phyloP scores from a whole-genome alignment of 2,329 filamentous ascomycete species.

The Ceratocystiopsis minuta region DNA sequence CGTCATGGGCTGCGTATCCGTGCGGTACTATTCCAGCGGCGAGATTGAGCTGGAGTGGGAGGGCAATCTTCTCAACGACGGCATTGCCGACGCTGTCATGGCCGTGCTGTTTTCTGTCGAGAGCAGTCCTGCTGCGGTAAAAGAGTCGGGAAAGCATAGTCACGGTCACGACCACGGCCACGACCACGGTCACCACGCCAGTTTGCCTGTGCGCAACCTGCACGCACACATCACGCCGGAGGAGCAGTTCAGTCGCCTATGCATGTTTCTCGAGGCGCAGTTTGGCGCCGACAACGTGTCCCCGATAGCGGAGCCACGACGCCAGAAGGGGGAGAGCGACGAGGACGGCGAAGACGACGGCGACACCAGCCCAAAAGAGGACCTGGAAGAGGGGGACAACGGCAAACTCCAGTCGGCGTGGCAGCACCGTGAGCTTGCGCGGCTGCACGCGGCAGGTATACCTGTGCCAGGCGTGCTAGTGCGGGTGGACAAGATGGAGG shows the following conservation, averaged over 20 bases:
- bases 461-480: conserved; percentile 81
- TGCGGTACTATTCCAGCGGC: conserved; percentile 60
- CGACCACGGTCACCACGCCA: conserved; percentile 27
- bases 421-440: conserved; percentile 49
- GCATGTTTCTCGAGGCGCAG: conserved; percentile 94
- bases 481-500: conserved; percentile 70
- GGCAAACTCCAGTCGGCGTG: conserved; percentile 17
- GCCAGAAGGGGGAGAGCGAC: conserved; percentile 13
- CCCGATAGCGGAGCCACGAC: conserved; percentile 51
- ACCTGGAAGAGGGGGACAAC: conserved; percentile 19
- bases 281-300: conserved; percentile 72
- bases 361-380: conserved; percentile 12
- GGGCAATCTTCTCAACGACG: conserved; percentile 92
- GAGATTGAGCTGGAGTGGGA: conserved; percentile 92
- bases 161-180: conserved; percentile 37
- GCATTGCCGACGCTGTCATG: conserved; percentile 93
- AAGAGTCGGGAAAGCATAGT: conserved; percentile 24
- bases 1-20: conserved; percentile 79
- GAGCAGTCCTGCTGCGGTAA: conserved; percentile 84
- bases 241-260: conserved; percentile 67
- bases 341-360: conserved; percentile 15
- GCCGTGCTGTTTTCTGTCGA: conserved; percentile 83
- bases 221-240: conserved; percentile 54
- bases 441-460: conserved; percentile 69
- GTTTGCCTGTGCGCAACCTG: conserved; percentile 40